A percentile compares a stretch with the other conserved stretches of the same genome.
Evolutionary conservation across 2,329 filamentous ascomycete genomes (phyloP).

Genomic region (Colletotrichum godetiae): DNA sequence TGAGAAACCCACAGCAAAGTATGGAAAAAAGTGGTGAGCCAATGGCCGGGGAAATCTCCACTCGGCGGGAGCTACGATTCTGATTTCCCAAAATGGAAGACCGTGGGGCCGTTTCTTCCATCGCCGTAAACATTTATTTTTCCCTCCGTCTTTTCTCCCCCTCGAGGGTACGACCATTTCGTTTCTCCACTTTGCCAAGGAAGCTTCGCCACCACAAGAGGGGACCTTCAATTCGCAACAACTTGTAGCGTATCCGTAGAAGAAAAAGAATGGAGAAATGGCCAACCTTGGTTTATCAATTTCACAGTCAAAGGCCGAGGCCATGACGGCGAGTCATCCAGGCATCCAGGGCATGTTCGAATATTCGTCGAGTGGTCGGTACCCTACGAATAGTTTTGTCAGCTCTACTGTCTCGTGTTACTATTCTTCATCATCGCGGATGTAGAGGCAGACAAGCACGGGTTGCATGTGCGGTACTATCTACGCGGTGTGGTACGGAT

Average conservation of each 20-base stretch:
- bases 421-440: neutral
- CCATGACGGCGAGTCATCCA: slow-evolving; percentile 14
- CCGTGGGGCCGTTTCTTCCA: neutral
- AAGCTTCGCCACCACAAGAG: slow-evolving; percentile 33
- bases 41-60: slow-evolving; percentile 12
- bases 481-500: neutral
- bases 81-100: slow-evolving; percentile 7
- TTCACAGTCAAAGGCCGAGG: slow-evolving; percentile 2
- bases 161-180: neutral
- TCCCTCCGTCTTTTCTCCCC: neutral
- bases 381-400: neutral
- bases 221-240: neutral
- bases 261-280: neutral
- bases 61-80: neutral
- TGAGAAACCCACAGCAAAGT: neutral
- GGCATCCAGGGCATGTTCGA: neutral
- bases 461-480: neutral
- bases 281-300: neutral
- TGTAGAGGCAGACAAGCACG: neutral
- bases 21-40: neutral
- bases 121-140: neutral
- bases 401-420: neutral
- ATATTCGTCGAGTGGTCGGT: too few relatives aligned
- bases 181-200: slow-evolving; percentile 26
- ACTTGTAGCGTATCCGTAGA: neutral